Evolutionary conservation across 2,329 filamentous ascomycete genomes (phyloP), one percentile per base, ranked within the genome.

Genomic region (Eutypella sp.): DNA sequence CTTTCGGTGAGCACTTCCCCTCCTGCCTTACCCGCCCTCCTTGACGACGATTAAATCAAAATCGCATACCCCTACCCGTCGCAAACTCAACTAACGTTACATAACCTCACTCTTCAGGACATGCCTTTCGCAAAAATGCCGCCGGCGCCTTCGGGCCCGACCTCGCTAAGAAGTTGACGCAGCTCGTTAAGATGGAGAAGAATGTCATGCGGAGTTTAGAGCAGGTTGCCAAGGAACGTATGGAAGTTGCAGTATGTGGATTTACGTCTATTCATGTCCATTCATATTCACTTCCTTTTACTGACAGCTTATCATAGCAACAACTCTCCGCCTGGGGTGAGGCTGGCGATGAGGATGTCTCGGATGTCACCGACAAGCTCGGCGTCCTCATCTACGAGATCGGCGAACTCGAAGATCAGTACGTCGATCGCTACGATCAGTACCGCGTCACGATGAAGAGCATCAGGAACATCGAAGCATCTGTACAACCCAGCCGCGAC

Each of bases 111-210:
- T n/a, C n/a, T n/a, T n/a, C n/a, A 81, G 78, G 79, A 52, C 81
- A 84, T 79, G 78, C 79, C 51, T 81, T 90, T 65, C 81, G 87
- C 59, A 79, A 82, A 63, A 85, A 85, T 63, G 79, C 84, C 37
- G 85, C 87, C 53, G 87, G 87, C 56, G 84, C 86, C 58, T 90
- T 89, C 55, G 80, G 81, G 52, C 81, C 91, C 47, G 93, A 99
- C 62, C 84, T 99, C 48, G 87, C 93, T 48, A 96, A 96, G 81
- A 99, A 99, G 80, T 84, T 99, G 52, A 89, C 91, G 34, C 89
- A 95, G 74, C 81, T 99, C 44, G 93, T 99, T 53, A 99, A 99
- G 82, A 99, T 99, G 93, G 93, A 99, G 75, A 99, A 99, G 84
- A 97, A 99, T 66, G 89, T 96, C 47, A 99, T 99, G 93, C 89